Percentiles rank a stretch among this genome's conserved stretches.
These are phyloP conservation scores for Protomyces inouyei DNA, from an alignment of 1,139 yeast genomes.

Conservation along the genomic window DNA sequence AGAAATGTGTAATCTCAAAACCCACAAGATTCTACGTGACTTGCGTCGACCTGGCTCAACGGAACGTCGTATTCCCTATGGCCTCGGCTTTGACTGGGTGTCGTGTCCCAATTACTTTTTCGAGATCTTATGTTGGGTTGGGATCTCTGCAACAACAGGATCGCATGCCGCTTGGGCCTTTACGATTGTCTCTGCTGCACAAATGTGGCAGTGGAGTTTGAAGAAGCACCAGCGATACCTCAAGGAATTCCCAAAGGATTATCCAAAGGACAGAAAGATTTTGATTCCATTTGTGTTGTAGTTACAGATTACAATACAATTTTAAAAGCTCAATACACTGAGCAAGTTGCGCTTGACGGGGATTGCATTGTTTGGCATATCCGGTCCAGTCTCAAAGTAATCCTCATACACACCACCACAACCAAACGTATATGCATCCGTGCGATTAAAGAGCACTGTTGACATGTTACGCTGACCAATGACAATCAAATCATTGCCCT, in stretches of 20 bases:
- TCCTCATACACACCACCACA: not conserved
- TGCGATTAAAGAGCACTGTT: not conserved
- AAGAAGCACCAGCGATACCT: conserved; percentile 64
- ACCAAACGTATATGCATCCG: not conserved
- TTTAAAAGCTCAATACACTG: not conserved
- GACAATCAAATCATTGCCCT: not conserved
- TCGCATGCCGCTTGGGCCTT: conserved; percentile 58
- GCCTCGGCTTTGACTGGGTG: conserved; percentile 48
- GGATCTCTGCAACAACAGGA: conserved; percentile 63
- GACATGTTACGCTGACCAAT: not conserved
- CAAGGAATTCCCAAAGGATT: conserved; percentile 67
- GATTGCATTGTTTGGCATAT: not conserved
- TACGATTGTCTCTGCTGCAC: conserved; percentile 62
- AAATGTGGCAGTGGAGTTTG: conserved; percentile 77
- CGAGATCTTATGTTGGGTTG: conserved; percentile 71
- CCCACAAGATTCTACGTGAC: conserved; percentile 58
- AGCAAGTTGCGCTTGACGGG: not conserved
- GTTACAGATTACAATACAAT: not conserved
- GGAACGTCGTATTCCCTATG: conserved; percentile 51
- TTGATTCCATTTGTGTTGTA: conserved; percentile 55
- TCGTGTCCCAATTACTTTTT: conserved; percentile 81
- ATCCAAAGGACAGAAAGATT: conserved; percentile 66
- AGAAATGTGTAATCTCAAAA: conserved; percentile 66
- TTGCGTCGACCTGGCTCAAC: conserved; percentile 51
- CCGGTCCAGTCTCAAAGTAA: not conserved